Evolutionary conservation across 352 stramenopile species (phyloP).

Genomic region (Pythium pectinolyticum): DNA sequence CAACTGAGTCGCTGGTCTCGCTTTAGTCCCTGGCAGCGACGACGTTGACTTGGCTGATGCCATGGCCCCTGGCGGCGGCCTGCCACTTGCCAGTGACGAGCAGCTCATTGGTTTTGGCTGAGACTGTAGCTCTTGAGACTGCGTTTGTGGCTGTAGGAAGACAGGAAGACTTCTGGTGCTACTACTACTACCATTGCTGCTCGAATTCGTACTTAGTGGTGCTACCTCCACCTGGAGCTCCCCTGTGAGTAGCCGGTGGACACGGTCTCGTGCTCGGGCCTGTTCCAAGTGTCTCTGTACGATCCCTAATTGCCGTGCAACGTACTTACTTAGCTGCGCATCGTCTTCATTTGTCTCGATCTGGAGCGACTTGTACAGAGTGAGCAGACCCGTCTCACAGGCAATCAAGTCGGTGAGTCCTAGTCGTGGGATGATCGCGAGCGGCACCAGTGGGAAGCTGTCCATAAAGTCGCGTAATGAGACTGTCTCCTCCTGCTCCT

Average conservation of each 20-base stretch:
- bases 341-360: slow-evolving; percentile 37
- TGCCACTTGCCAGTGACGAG: too few relatives aligned
- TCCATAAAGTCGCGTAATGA: slow-evolving; percentile 55
- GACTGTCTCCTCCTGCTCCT: slow-evolving; percentile 1
- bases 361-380: slow-evolving; percentile 41
- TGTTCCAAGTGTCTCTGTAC: slow-evolving; percentile 58
- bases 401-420: slow-evolving; percentile 39
- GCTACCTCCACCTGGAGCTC: slow-evolving; percentile 2
- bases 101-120: too few relatives aligned
- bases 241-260: slow-evolving; percentile 41
- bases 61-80: too few relatives aligned
- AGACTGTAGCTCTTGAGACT: too few relatives aligned
- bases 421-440: slow-evolving; percentile 56
- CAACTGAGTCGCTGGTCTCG: slow-evolving; percentile 1
- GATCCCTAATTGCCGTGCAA: slow-evolving; percentile 47
- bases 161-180: slow-evolving; percentile 11
- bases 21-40: neutral
- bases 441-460: slow-evolving; percentile 63
- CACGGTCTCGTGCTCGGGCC: slow-evolving; percentile 49
- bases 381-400: slow-evolving; percentile 39
- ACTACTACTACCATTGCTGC: neutral
- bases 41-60: slow-evolving; percentile 7
- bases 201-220: neutral
- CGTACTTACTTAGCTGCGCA: slow-evolving; percentile 58
- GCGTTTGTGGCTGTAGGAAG: slow-evolving; percentile 22